These are phyloP conservation scores for Crithidia thermophila DNA, from an alignment of 208 protist species.

Conservation along the genomic window DNA sequence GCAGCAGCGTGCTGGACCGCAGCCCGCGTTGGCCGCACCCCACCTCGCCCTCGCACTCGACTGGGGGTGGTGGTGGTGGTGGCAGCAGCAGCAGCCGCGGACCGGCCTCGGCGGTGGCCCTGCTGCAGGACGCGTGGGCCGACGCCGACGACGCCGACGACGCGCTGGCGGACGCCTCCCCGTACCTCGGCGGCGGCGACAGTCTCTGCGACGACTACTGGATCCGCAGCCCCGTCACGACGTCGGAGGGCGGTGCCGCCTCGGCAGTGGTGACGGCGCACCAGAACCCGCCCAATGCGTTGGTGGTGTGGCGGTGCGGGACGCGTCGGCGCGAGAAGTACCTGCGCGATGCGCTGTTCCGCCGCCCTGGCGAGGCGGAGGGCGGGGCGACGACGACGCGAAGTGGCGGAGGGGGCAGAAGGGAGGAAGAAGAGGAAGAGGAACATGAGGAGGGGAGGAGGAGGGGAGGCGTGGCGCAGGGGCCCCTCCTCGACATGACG, in stretches of 20 bases:
- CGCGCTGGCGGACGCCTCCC: background rate
- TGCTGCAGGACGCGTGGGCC: slow-evolving; percentile 23
- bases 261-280: slow-evolving; percentile 14
- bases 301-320: slow-evolving; percentile 37
- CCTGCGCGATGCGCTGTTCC: slow-evolving; percentile 30
- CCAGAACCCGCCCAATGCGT: slow-evolving; percentile 22
- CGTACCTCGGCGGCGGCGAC: background rate
- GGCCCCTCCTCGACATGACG: background rate
- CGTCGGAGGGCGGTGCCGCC: no score
- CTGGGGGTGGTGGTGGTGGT: background rate
- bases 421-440: background rate
- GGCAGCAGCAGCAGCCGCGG: slow-evolving; percentile 5
- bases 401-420: background rate
- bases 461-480: background rate
- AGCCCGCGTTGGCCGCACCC: slow-evolving; percentile 11
- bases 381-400: no score
- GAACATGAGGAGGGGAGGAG: background rate
- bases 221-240: no score
- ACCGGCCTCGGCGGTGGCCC: background rate
- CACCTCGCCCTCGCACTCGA: slow-evolving; percentile 20
- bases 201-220: background rate
- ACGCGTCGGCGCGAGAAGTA: slow-evolving; percentile 19
- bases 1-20: slow-evolving; percentile 9
- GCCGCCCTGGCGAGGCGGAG: background rate
- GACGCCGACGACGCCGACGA: slow-evolving; percentile 14